These are phyloP conservation scores for Stentor roeselii DNA, from an alignment of 73 alveolate genomes.

Conservation along the genomic window DNA sequence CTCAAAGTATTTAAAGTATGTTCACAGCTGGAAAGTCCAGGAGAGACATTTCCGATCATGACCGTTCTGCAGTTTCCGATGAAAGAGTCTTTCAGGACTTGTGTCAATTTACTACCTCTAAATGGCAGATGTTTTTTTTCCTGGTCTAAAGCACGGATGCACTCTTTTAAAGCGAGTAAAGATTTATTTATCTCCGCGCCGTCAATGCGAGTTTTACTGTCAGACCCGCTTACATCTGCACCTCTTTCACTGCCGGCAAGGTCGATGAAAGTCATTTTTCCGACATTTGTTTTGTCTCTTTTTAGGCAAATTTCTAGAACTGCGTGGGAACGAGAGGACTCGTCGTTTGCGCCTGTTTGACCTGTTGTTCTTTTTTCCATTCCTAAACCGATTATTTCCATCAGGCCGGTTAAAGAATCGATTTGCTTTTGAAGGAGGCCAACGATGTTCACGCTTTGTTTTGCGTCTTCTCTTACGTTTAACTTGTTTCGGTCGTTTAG, in stretches of 20 bases:
- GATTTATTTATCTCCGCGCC: constrained; percentile 99
- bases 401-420: constrained; percentile 56
- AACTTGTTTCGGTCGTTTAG: constrained; percentile 88
- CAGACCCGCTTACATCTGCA: constrained; percentile 97
- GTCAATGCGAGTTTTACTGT: constrained; percentile 97
- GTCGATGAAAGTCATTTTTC: constrained; percentile 76
- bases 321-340: constrained; percentile 64
- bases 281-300: constrained; percentile 33
- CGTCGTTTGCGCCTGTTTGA: constrained; percentile 45
- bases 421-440: constrained; percentile 85
- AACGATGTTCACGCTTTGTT: constrained; percentile 93
- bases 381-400: constrained; percentile 77
- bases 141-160: constrained; percentile 99
- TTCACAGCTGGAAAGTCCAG: constrained; percentile 92
- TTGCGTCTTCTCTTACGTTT: constrained; percentile 97
- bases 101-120: constrained; percentile 98
- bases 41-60: constrained; percentile 99
- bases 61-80: constrained; percentile 98
- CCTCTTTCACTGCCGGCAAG: constrained; percentile 99
- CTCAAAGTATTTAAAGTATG: constrained; percentile 99
- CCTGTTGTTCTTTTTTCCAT: constrained; percentile 69
- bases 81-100: constrained; percentile 98
- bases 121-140: constrained; percentile 98
- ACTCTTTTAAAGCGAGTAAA: constrained; percentile 97
- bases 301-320: constrained; percentile 44